These are phyloP conservation scores for Xanthoparmelia taractica DNA, from an alignment of 495 filamentous ascomycete species.

Conservation along the genomic window DNA sequence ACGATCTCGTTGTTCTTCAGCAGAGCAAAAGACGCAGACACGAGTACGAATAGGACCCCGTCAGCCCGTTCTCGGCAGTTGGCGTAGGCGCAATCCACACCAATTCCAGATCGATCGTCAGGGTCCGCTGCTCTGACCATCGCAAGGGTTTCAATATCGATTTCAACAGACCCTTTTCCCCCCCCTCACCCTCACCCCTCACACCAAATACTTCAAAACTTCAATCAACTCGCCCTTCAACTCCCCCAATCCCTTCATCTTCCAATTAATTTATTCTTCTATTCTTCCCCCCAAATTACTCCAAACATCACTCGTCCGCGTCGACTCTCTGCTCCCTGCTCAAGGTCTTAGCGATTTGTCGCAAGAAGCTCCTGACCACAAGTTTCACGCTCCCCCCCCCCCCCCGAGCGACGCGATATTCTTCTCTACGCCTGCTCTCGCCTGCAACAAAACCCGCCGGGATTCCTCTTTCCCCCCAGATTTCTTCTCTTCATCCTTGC, in stretches of 20 bases:
- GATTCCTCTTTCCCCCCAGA: conserved; percentile 5
- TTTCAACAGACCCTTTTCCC: too few relatives aligned
- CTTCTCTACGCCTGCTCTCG: background rate
- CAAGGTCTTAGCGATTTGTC: background rate
- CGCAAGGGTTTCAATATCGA: conserved; percentile 19
- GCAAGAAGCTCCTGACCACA: background rate
- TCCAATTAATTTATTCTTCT: background rate
- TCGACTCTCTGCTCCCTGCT: background rate
- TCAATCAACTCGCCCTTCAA: too few relatives aligned
- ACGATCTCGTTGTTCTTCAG: too few relatives aligned
- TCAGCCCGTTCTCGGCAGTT: conserved; percentile 1
- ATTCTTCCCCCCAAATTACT: background rate
- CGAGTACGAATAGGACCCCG: background rate
- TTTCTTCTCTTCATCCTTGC: background rate
- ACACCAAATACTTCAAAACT: background rate
- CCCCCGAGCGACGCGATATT: conserved; percentile 6
- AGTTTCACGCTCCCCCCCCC: conserved; percentile 1
- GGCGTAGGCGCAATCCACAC: background rate
- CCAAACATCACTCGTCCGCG: conserved; percentile 4
- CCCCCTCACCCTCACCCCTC: background rate
- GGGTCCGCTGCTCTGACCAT: conserved; percentile 15
- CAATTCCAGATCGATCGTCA: conserved; percentile 18
- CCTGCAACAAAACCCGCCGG: conserved; percentile 1
- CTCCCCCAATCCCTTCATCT: background rate
- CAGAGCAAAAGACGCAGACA: too few relatives aligned